Evolutionary conservation across 1,139 yeast species (phyloP).

Genomic region (Candida pseudoviswanathii): DNA sequence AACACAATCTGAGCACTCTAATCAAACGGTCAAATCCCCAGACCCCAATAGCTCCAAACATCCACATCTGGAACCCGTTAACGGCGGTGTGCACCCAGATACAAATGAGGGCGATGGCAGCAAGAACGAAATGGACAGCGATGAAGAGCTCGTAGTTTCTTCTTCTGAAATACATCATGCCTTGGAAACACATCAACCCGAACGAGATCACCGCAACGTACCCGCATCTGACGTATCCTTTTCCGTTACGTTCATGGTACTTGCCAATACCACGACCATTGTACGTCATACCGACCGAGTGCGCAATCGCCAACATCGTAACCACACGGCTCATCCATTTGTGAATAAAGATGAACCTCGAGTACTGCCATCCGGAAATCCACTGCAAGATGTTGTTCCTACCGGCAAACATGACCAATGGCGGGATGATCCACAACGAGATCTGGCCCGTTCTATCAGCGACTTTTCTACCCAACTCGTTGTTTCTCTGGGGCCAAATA

Average conservation of each 20-base stretch:
- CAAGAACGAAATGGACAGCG: slow-evolving; percentile 58
- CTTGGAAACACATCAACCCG: slow-evolving; percentile 45
- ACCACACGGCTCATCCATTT: slow-evolving; percentile 62
- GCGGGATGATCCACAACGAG: slow-evolving; percentile 50
- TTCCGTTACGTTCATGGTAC: slow-evolving; percentile 36
- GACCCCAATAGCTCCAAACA: slow-evolving; percentile 54
- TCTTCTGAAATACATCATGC: slow-evolving; percentile 54
- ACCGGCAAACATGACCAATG: slow-evolving; percentile 59
- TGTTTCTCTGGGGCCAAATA: slow-evolving; percentile 29
- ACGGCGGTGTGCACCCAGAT: slow-evolving; percentile 59
- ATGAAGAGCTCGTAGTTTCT: slow-evolving; percentile 66
- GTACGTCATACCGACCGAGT: slow-evolving; percentile 53
- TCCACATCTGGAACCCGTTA: slow-evolving; percentile 48
- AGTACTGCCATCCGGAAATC: slow-evolving; percentile 66
- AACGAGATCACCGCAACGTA: slow-evolving; percentile 45
- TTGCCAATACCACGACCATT: slow-evolving; percentile 39
- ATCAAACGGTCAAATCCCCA: slow-evolving; percentile 65
- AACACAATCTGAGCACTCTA: slow-evolving; percentile 48
- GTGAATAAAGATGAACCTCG: slow-evolving; percentile 64
- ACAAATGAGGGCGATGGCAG: slow-evolving; percentile 55
- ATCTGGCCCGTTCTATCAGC: slow-evolving; percentile 65
- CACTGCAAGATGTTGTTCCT: slow-evolving; percentile 67
- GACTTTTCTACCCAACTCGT: slow-evolving; percentile 54
- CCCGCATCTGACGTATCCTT: slow-evolving; percentile 56
- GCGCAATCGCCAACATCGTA: slow-evolving; percentile 47